Evolutionary conservation across 768 basidiomycete species (phyloP), one percentile per base, ranked within the genome.

Genomic region (Flagelloscypha sp.): DNA sequence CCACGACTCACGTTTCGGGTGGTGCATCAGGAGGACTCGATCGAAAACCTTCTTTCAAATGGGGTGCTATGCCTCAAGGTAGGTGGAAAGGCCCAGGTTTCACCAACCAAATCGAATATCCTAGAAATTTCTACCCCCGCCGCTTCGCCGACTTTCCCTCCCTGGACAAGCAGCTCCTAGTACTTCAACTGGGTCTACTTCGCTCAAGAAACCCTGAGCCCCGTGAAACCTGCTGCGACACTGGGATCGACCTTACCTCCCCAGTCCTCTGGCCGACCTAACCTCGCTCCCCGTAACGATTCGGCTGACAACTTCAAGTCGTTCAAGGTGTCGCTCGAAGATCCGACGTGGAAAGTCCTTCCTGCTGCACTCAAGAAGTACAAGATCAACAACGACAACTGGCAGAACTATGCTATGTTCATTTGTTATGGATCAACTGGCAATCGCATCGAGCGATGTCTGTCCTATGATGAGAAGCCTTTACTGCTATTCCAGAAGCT

Each of bases 351-450:
- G 84, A 98, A 98, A 54, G 95, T 99, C 15, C 66, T 99, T 11
- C 95, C 95, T 2, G 95, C 95, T 0, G 95, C 95, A 11, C 65
- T 99, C 44, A 97, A 97, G 64, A 98, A 98, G 59, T 99, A 99
- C 58, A 92, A 88, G 53, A 98, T 98, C 61, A 90, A 94, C 57
- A 88, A 88, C 47, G 95, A 98, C 45, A 93, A 87, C 56, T 99
- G 95, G 95, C 84, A 90, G 65, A 87, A 90, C 50, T 99, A 98
- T 63, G 95, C 95, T 19, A 86, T 99, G 83, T 99, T 99, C 62
- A 98, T 99, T 42, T 98, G 94, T 49, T 97, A 94, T 57, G 94
- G 93, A 8, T 81, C 83, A 35, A 68, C 90, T 35, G 89, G 76
- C 40, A 79, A 77, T 48, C 77, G 81, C 16, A 77, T 79, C 60